Conservation (phyloP, 768 basidiomycete species). For the Rhizopogon sp. region DNA sequence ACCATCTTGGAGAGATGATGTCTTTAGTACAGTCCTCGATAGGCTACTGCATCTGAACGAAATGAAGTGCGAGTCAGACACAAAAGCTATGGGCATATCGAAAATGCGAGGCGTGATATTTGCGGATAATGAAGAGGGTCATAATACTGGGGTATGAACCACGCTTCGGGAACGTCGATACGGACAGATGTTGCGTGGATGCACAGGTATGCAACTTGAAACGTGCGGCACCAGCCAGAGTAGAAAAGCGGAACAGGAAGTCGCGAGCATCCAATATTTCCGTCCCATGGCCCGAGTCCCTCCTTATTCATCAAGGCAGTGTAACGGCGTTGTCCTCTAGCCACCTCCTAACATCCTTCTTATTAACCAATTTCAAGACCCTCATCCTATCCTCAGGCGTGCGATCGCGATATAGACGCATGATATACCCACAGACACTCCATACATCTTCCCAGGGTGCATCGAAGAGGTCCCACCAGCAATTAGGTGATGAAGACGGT, state of each 20-base stretch:
- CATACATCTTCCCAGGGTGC: slow-evolving; percentile 86
- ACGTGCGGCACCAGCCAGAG: background rate
- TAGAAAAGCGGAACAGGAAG: background rate
- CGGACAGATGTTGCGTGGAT: background rate
- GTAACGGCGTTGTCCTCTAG: slow-evolving; percentile 47
- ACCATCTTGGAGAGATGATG: background rate
- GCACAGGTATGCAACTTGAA: background rate
- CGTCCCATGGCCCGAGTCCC: background rate
- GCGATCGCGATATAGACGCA: slow-evolving; percentile 70
- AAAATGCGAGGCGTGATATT: too few species aligned
- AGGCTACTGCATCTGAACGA: too few species aligned
- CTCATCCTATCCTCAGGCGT: slow-evolving; percentile 40
- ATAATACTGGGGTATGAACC: too few species aligned
- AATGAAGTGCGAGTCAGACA: too few species aligned
- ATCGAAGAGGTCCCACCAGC: slow-evolving; percentile 96
- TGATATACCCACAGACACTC: slow-evolving; percentile 78
- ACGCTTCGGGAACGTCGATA: background rate
- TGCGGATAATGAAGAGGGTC: too few species aligned
- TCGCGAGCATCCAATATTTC: background rate
- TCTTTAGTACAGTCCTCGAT: background rate
- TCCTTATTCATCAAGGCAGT: background rate
- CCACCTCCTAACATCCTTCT: slow-evolving; percentile 82
- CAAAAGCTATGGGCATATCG: too few species aligned
- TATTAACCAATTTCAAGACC: slow-evolving; percentile 55
- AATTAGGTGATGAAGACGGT: slow-evolving; percentile 61